A percentile compares a stretch with the other conserved stretches of the same genome.
Conservation (phyloP, 768 basidiomycete genomes). For the Basidioascus undulatus region DNA sequence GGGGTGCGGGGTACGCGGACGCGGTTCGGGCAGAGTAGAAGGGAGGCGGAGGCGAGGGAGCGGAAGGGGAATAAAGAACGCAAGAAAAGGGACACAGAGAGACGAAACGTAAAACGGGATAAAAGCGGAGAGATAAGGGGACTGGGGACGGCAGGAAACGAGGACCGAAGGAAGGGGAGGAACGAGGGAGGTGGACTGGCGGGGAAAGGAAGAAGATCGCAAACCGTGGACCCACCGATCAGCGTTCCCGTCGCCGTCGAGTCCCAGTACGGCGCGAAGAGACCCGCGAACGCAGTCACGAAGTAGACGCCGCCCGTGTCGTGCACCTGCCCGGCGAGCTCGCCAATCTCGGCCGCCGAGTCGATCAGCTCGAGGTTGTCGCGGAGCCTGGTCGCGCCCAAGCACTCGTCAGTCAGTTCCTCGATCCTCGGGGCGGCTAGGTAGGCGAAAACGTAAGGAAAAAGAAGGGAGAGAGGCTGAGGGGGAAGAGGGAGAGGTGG, state of each 20-base stretch:
- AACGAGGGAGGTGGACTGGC: too few relatives aligned
- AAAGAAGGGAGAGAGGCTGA: background rate
- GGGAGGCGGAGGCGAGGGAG: too few relatives aligned
- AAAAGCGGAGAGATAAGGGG: too few relatives aligned
- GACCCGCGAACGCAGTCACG: slow-evolving; percentile 77
- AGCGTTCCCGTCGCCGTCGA: slow-evolving; percentile 64
- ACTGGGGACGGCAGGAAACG: too few relatives aligned
- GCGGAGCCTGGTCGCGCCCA: slow-evolving; percentile 47
- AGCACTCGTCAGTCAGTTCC: too few relatives aligned
- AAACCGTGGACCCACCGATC: slow-evolving; percentile 36
- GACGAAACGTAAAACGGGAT: too few relatives aligned
- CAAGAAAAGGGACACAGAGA: too few relatives aligned
- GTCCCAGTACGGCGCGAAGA: slow-evolving; percentile 97
- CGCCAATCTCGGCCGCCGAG: slow-evolving; percentile 60
- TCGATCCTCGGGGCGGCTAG: too few relatives aligned
- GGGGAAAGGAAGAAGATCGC: background rate
- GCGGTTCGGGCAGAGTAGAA: too few relatives aligned
- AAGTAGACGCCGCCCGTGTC: slow-evolving; percentile 82
- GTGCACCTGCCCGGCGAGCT: slow-evolving; percentile 46
- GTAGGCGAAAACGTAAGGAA: background rate
- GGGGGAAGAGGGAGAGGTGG: background rate
- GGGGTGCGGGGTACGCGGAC: too few relatives aligned
- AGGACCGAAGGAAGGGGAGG: too few relatives aligned
- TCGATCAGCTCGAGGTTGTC: slow-evolving; percentile 70
- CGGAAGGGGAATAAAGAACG: too few relatives aligned